Evolutionary conservation across 202 grass and related monocot genomes (phyloP).

Genomic region (Hordeum pubiflorum): DNA sequence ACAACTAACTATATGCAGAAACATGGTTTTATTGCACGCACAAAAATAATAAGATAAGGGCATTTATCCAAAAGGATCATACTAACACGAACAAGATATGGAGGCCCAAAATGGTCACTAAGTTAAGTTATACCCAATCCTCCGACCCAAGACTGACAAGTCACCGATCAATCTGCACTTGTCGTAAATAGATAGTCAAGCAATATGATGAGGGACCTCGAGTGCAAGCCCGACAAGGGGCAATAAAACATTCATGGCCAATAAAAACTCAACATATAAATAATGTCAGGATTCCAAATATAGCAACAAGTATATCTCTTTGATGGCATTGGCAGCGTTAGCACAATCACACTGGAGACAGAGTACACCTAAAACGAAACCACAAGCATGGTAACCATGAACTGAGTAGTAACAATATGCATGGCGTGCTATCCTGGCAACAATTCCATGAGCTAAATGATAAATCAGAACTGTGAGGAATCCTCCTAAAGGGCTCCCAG

Average conservation of each 20-base stretch:
- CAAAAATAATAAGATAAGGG: neutral
- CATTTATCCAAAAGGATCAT: neutral
- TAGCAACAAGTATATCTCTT: neutral
- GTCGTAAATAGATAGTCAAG: neutral
- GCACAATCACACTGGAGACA: neutral
- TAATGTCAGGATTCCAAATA: neutral
- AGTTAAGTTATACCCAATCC: neutral
- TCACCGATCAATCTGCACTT: neutral
- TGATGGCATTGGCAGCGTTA: neutral
- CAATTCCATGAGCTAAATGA: slow-evolving; percentile 8
- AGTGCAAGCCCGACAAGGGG: neutral
- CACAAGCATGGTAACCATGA: neutral
- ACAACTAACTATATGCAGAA: neutral
- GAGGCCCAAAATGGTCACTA: neutral
- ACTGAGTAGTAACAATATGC: neutral
- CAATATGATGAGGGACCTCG: neutral
- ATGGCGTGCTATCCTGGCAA: neutral
- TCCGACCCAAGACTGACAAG: neutral
- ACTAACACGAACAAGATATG: slow-evolving; percentile 5
- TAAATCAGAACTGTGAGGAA: neutral
- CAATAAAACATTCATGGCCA: neutral
- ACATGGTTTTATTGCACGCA: neutral
- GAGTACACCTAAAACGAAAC: neutral
- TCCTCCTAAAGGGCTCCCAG: neutral
- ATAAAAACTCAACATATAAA: slow-evolving; percentile 1